A percentile compares a stretch with the other conserved stretches of the same genome.
phyloP scores from a whole-genome alignment of 2,329 filamentous ascomycete species.

The Fusarium liriodendri region DNA sequence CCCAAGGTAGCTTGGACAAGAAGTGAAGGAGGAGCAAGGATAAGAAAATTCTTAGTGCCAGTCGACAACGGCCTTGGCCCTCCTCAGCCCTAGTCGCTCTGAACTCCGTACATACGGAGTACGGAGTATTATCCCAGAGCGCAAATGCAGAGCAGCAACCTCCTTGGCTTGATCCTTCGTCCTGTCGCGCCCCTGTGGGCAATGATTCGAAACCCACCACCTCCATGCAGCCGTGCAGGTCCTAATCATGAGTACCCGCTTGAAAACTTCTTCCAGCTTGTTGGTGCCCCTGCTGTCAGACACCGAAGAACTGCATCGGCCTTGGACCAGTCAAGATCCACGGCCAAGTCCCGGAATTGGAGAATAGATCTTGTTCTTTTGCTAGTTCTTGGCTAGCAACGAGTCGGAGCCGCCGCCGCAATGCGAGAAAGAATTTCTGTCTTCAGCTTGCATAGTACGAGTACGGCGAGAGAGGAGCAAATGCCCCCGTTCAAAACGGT shows the following conservation, averaged over 20 bases:
- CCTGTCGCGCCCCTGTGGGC: background rate
- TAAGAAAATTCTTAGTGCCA: constrained; percentile 20
- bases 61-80: background rate
- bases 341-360: background rate
- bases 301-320: constrained; percentile 1
- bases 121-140: background rate
- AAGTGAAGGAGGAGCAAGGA: constrained; percentile 23
- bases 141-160: background rate
- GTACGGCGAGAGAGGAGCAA: constrained; percentile 5
- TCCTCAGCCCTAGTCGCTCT: constrained; percentile 6
- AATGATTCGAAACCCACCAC: background rate
- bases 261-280: constrained; percentile 5
- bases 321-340: background rate
- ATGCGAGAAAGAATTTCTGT: background rate
- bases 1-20: constrained; percentile 11
- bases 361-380: background rate
- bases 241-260: background rate
- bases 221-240: constrained; percentile 3
- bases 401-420: constrained; percentile 1
- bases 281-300: background rate
- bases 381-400: background rate
- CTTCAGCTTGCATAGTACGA: background rate
- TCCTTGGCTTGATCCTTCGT: constrained; percentile 3
- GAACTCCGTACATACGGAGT: background rate
- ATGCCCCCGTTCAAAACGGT: constrained; percentile 1